phyloP scores from a whole-genome alignment of 139 green algal species.

The Ettlia oleoabundans region DNA sequence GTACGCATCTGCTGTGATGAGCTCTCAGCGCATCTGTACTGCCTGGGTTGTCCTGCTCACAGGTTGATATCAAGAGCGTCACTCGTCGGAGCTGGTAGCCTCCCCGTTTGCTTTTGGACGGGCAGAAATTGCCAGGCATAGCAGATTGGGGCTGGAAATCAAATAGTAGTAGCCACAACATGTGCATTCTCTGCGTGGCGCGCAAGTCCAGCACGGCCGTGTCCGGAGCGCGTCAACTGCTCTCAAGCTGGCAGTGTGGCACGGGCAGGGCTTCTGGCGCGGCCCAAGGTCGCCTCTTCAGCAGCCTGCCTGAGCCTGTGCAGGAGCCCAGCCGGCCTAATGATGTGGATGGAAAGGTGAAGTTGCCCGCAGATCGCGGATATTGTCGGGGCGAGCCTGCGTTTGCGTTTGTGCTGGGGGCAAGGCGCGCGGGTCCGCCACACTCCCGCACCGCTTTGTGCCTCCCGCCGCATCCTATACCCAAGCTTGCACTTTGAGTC shows the following conservation, averaged over 20 bases:
- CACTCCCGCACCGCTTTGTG: too few relatives aligned
- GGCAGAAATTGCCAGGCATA: background rate
- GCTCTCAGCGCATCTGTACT: too few relatives aligned
- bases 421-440: background rate
- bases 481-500: too few relatives aligned
- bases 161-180: too few relatives aligned
- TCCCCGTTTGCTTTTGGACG: too few relatives aligned
- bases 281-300: background rate
- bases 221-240: background rate
- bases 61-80: too few relatives aligned
- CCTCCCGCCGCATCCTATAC: too few relatives aligned
- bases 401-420: background rate
- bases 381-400: too few relatives aligned
- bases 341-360: constrained; percentile 15
- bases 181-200: constrained; percentile 24
- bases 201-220: background rate
- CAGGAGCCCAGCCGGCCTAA: background rate
- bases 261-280: background rate
- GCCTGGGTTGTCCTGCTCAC: too few relatives aligned
- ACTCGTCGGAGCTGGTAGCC: too few relatives aligned
- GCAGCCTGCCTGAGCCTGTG: constrained; percentile 21
- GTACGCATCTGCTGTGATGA: too few relatives aligned
- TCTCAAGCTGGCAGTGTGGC: background rate
- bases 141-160: background rate
- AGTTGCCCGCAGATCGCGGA: too few relatives aligned